Evolutionary conservation across 129 eudicot species (phyloP).

Genomic region (Helichrysum umbraculigerum): DNA sequence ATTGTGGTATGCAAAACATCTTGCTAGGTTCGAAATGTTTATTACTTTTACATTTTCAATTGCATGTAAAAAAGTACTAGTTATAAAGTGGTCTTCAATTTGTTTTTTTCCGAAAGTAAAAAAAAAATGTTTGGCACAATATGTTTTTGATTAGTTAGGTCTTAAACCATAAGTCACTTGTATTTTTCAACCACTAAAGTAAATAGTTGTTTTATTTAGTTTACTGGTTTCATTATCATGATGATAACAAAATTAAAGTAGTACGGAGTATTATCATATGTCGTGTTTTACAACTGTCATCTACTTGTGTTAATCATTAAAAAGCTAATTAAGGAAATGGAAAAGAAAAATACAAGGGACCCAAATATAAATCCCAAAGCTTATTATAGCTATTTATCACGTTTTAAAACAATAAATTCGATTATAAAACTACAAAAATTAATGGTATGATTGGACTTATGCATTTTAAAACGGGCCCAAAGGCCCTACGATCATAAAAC

Average conservation of each 20-base stretch:
- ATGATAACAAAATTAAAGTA: no score
- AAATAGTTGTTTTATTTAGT: no score
- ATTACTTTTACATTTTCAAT: no score
- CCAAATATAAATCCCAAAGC: neutral
- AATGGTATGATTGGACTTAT: constrained; percentile 3
- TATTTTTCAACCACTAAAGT: no score
- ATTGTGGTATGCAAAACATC: neutral
- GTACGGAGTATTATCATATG: neutral
- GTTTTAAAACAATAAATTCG: neutral
- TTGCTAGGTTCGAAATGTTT: no score
- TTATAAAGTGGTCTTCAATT: neutral
- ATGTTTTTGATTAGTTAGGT: no score
- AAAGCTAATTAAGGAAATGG: neutral
- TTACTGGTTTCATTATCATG: no score
- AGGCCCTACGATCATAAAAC: constrained; percentile 29
- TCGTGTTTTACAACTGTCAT: neutral
- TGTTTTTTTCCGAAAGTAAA: no score
- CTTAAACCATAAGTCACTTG: no score
- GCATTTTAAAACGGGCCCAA: constrained; percentile 1
- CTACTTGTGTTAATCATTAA: neutral
- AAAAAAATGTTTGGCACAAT: neutral
- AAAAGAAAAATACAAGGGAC: no score
- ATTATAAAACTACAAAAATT: neutral
- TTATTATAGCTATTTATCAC: neutral
- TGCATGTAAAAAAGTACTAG: no score